Base-by-base conservation (phyloP, 768 basidiomycete genomes). In the Asterophora parasitica region DNA sequence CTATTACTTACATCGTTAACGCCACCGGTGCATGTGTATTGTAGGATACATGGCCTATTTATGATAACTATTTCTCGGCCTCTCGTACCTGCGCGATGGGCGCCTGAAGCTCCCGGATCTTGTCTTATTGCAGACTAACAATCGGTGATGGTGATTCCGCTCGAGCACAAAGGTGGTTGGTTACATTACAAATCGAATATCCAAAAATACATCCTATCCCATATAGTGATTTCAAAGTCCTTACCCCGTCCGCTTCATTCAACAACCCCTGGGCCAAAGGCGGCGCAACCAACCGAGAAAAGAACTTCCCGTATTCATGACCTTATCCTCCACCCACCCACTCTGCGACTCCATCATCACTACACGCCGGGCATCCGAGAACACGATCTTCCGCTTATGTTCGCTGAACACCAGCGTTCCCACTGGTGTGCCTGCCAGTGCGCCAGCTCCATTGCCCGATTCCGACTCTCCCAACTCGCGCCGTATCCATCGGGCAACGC, bases 321-420 rank as follows among this genome's bases (percentile, higher is more conserved):
- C 33, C 26, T 34, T 32, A 4, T 15, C 49, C 32, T 41, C 47
- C 19, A n/a, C 34, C 48, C 39, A 30, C 16, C 32, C 41, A 7
- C 23, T 23, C 23, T 23, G 23, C 23, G 28, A 19, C 7, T 49
- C 48, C 13, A 36, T 36, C 11, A 36, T 36, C 11, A 42, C 11
- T n/a, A 10, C 12, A 10, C 32, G 37, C 6, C 42, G 53, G 16
- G 56, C 15, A 36, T 42, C 40, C 15, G 54, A 52, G 30, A 60
- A 61, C 31, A 65, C 53, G 19, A 63, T 61, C 10, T 52, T 64
- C n/a, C 65, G 47, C 28, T 60, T 55, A 40, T 63, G 61, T 50
- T 65, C 65, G 30, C 58, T 64, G 28, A 68, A 63, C 23, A 50
- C 53, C 13, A 66, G 44, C 20, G 3, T 50, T 62, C 5, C 66